phyloP scores from a whole-genome alignment of 352 stramenopile species.

The Globisporangium polare region DNA sequence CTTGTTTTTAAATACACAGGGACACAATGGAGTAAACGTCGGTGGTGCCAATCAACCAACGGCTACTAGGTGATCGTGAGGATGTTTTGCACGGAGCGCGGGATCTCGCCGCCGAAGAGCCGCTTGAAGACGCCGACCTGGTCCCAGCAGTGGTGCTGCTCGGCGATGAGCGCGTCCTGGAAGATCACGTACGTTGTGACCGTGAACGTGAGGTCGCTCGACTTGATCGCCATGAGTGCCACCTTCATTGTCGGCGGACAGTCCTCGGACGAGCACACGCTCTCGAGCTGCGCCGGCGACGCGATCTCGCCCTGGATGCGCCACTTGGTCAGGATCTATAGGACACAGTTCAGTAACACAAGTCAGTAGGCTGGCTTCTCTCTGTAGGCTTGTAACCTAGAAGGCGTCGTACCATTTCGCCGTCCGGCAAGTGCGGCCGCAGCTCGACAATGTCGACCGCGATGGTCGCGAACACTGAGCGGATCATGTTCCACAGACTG shows the following conservation, averaged over 20 bases:
- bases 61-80: constrained; percentile 29
- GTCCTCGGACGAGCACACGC: constrained; percentile 65
- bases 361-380: neutral
- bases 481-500: constrained; percentile 80
- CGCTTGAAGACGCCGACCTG: constrained; percentile 80
- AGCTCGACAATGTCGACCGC: constrained; percentile 79
- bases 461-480: constrained; percentile 72
- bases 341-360: neutral
- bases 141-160: constrained; percentile 83
- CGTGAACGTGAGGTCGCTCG: constrained; percentile 77
- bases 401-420: constrained; percentile 46
- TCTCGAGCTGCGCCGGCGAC: constrained; percentile 49
- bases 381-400: neutral
- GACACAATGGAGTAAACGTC: neutral
- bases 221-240: constrained; percentile 72
- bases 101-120: constrained; percentile 74
- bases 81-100: constrained; percentile 46
- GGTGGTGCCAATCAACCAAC: neutral
- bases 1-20: constrained; percentile 16
- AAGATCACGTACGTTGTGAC: constrained; percentile 85
- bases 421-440: constrained; percentile 64
- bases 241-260: constrained; percentile 64
- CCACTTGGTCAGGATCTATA: constrained; percentile 79
- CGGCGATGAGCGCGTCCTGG: constrained; percentile 58
- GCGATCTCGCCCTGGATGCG: constrained; percentile 77